A percentile compares a stretch with the other conserved stretches of the same genome.
phyloP scores from a whole-genome alignment of 2,329 filamentous ascomycete species.

The Exophiala viscosa region DNA sequence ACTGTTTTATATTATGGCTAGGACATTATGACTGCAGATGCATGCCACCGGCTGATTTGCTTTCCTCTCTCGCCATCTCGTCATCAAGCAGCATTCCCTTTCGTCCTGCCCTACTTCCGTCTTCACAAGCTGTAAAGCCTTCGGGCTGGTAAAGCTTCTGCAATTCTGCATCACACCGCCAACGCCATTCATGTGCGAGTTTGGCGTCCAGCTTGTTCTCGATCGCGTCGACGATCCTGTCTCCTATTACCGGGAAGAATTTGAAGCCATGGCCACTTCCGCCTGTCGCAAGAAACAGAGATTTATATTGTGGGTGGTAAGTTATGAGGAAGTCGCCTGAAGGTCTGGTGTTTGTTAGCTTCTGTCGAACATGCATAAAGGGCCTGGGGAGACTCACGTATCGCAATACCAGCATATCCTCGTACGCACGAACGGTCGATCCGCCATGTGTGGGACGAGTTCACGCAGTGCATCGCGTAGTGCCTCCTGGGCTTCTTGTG shows the following conservation, averaged over 20 bases:
- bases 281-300: slow-evolving; percentile 50
- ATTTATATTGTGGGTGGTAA: slow-evolving; percentile 58
- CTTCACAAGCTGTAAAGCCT: slow-evolving; percentile 28
- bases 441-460: slow-evolving; percentile 52
- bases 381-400: slow-evolving; percentile 41
- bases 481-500: slow-evolving; percentile 56
- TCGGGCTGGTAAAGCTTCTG: slow-evolving; percentile 14
- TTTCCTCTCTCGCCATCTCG: slow-evolving; percentile 30
- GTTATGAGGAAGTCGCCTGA: slow-evolving; percentile 68
- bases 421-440: slow-evolving; percentile 59
- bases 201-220: slow-evolving; percentile 43
- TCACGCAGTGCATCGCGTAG: slow-evolving; percentile 60
- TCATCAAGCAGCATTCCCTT: slow-evolving; percentile 41
- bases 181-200: slow-evolving; percentile 42
- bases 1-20: too few species aligned
- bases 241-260: slow-evolving; percentile 63
- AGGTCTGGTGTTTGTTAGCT: slow-evolving; percentile 32
- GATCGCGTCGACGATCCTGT: slow-evolving; percentile 48
- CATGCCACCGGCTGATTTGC: neutral
- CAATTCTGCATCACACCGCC: slow-evolving; percentile 30
- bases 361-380: neutral
- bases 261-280: slow-evolving; percentile 62
- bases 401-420: slow-evolving; percentile 74
- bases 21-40: too few species aligned
- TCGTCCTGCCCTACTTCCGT: slow-evolving; percentile 40